Percentiles rank a stretch among this genome's conserved stretches.
Evolutionary conservation across 2,329 filamentous ascomycete species (phyloP).

Genomic region (Pestalotiopsis sp.): DNA sequence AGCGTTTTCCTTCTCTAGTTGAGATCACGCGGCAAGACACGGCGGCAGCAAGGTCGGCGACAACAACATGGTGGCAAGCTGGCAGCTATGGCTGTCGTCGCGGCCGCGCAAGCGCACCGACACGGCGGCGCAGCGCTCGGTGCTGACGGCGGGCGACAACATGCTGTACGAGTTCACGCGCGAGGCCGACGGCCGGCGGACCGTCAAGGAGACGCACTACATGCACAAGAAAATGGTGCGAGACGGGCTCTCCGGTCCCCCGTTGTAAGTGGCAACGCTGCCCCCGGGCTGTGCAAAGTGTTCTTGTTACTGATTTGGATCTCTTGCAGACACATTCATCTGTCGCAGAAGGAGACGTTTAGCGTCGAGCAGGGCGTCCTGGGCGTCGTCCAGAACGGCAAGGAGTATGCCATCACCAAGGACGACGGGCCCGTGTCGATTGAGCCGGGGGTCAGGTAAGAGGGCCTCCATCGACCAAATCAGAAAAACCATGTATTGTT

Average conservation of each 20-base stretch:
- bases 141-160: constrained; percentile 10
- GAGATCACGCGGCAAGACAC: not conserved
- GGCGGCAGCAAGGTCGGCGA: no score
- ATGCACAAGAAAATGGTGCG: constrained; percentile 18
- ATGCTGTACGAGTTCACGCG: constrained; percentile 16
- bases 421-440: constrained; percentile 18
- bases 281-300: no score
- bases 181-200: constrained; percentile 13
- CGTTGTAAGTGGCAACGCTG: constrained; percentile 15
- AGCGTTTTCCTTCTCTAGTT: not conserved
- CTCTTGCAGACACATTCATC: constrained; percentile 20
- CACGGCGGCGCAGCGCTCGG: constrained; percentile 4
- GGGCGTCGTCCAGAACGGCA: constrained; percentile 15
- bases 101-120: constrained; percentile 16
- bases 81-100: constrained; percentile 23
- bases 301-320: no score
- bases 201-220: constrained; percentile 20
- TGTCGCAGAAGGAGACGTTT: constrained; percentile 21
- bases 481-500: not conserved
- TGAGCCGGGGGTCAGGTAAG: constrained; percentile 18
- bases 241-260: constrained; percentile 20
- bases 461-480: not conserved
- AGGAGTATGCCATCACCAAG: constrained; percentile 16
- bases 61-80: constrained; percentile 17
- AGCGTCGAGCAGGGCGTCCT: constrained; percentile 21